Evolutionary conservation across 1,284 basidiomycete genomes (phyloP), one percentile per base, ranked within the genome.

Genomic region (Cryptococcus wingfieldii): DNA sequence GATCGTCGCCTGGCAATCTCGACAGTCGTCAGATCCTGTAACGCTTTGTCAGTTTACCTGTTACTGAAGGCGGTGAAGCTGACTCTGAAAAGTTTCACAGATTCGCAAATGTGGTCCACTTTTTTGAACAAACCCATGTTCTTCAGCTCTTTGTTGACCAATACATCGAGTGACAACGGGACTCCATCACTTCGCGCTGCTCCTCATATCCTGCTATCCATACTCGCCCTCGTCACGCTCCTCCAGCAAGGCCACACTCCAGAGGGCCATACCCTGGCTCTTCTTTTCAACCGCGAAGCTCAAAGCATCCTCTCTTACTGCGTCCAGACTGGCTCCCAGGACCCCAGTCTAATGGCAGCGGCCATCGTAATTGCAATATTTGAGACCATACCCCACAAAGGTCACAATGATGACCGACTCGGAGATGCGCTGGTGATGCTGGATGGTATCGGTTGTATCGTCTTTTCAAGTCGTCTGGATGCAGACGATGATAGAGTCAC

Each of bases 301-400:
- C 53, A 60, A n/a, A 53, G 55, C 14, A 65, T 66, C 55, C 58
- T 34, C 23, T 16, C 16, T 4, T 53, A 65, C 38, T 65, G 59
- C 31, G 47, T 69, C 41, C 48, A 56, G 10, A 47, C 60, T 6
- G 59, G 63, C 13, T 58, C 56, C 14, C 49, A 48, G 19, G 66
- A 71, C 38, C 55, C 61, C 0, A 59, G 55, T 0, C 56, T 69
- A 38, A 64, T 61, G 6, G 66, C 68, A 45, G 65, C 68, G 3
- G 62, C 66, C 0, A 46, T 71, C 14, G 52, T 71, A 4, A 49
- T 71, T 27, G 61, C 59, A 23, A 57, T 60, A 4, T 69, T 69
- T 51, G 69, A 71, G 53, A 61, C 64, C 19, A 63, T 62, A 44
- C 69, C 69, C 0, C 67, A 71, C 47, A 50, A 62, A 5, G 42